Evolutionary conservation across 2,329 filamentous ascomycete genomes (phyloP).

Genomic region (Pseudopithomyces maydicus): DNA sequence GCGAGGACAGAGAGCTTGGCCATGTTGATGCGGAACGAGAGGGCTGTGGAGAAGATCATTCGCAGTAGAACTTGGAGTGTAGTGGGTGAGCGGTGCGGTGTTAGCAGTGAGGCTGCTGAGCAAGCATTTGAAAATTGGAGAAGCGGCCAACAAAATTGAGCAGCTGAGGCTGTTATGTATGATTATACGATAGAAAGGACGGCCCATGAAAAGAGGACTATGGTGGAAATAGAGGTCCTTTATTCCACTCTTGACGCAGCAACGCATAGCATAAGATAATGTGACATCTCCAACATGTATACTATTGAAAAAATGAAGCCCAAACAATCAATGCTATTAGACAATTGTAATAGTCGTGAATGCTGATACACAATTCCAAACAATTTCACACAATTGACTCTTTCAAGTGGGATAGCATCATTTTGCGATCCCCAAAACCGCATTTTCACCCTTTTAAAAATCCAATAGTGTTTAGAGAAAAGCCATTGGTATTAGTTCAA

Average conservation of each 20-base stretch:
- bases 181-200: slow-evolving; percentile 1
- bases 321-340: too few species aligned
- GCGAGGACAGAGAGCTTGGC: slow-evolving; percentile 81
- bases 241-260: slow-evolving; percentile 2
- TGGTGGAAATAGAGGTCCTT: neutral
- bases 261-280: neutral
- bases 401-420: too few species aligned
- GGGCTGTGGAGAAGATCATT: slow-evolving; percentile 78
- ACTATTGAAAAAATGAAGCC: too few species aligned
- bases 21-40: slow-evolving; percentile 73
- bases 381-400: too few species aligned
- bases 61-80: slow-evolving; percentile 81
- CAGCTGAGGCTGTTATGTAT: slow-evolving; percentile 5
- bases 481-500: neutral
- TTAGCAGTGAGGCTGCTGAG: slow-evolving; percentile 55
- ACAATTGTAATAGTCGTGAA: too few species aligned
- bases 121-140: slow-evolving; percentile 44
- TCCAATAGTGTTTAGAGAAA: neutral
- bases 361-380: too few species aligned
- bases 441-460: too few species aligned
- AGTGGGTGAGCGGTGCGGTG: slow-evolving; percentile 73
- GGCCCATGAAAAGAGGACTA: neutral
- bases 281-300: neutral
- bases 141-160: slow-evolving; percentile 18
- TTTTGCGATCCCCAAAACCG: too few species aligned